Conservation (phyloP, 75 land plant genomes). For the Gnetum montanum region DNA sequence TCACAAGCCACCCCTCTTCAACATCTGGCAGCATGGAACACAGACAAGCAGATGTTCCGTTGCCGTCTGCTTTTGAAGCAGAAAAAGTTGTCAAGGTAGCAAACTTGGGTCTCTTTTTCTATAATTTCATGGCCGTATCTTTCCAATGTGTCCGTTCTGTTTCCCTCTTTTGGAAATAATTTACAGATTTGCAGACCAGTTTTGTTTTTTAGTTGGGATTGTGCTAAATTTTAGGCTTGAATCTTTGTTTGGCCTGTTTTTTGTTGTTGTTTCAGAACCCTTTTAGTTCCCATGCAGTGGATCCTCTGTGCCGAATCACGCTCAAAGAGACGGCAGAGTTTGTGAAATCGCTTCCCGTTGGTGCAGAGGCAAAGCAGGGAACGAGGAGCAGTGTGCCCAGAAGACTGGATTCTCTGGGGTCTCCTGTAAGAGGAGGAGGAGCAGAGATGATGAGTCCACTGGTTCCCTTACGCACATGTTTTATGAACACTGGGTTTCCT, state of each 20-base stretch:
- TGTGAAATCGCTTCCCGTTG: slow-evolving; percentile 45
- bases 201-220: background rate
- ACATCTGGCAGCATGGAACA: slow-evolving; percentile 8
- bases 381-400: slow-evolving; percentile 15
- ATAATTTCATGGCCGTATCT: too few relatives aligned
- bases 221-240: background rate
- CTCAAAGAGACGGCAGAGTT: slow-evolving; percentile 58
- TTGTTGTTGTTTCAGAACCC: slow-evolving; percentile 30
- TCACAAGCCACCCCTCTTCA: slow-evolving; percentile 7
- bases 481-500: slow-evolving; percentile 5
- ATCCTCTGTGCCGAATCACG: slow-evolving; percentile 57
- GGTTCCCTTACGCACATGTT: slow-evolving; percentile 1
- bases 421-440: slow-evolving; percentile 48
- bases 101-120: too few relatives aligned
- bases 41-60: background rate
- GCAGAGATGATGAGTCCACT: too few relatives aligned
- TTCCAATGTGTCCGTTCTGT: too few relatives aligned
- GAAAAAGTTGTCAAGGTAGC: too few relatives aligned
- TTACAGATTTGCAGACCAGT: background rate
- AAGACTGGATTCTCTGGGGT: slow-evolving; percentile 24
- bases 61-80: too few relatives aligned
- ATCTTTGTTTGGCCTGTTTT: too few relatives aligned
- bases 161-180: too few relatives aligned
- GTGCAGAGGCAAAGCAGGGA: slow-evolving; percentile 18
- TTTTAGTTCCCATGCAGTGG: slow-evolving; percentile 10